These are phyloP conservation scores for Blastomyces silverae DNA, from an alignment of 2,329 filamentous ascomycete genomes.

Conservation along the genomic window DNA sequence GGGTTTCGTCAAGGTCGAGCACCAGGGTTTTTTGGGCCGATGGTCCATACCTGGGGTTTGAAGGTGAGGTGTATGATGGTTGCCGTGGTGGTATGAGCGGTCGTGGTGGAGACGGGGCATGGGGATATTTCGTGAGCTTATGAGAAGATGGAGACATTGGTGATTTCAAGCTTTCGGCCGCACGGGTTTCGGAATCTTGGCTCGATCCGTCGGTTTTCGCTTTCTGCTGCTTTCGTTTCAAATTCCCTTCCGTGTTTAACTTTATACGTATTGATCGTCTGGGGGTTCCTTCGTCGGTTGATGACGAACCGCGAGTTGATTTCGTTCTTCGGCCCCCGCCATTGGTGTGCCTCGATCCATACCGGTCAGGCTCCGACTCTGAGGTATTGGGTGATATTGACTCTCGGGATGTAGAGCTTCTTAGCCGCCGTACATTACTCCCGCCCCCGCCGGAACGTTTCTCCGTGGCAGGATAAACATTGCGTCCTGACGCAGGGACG, in stretches of 20 bases:
- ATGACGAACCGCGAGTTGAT: slow-evolving; percentile 25
- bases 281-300: slow-evolving; percentile 58
- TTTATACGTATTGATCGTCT: slow-evolving; percentile 86
- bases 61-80: slow-evolving; percentile 67
- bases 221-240: slow-evolving; percentile 58
- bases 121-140: slow-evolving; percentile 80
- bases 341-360: slow-evolving; percentile 23
- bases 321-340: slow-evolving; percentile 27
- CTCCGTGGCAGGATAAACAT: slow-evolving; percentile 25
- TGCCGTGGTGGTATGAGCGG: slow-evolving; percentile 84
- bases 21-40: slow-evolving; percentile 85
- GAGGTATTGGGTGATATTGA: slow-evolving; percentile 48
- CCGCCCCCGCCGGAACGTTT: slow-evolving; percentile 26
- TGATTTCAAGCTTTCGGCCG: slow-evolving; percentile 82
- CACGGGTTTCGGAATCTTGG: slow-evolving; percentile 37
- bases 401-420: slow-evolving; percentile 32
- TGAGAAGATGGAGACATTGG: slow-evolving; percentile 70
- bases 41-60: slow-evolving; percentile 29
- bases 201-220: slow-evolving; percentile 26
- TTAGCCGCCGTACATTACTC: slow-evolving; percentile 30
- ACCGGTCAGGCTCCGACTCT: slow-evolving; percentile 48
- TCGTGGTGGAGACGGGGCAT: slow-evolving; percentile 78
- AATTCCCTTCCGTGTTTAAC: slow-evolving; percentile 69
- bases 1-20: slow-evolving; percentile 89
- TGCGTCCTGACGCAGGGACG: slow-evolving; percentile 22